A percentile compares a stretch with the other conserved stretches of the same genome.
phyloP scores from a whole-genome alignment of 176 grass and related monocot species.

The bread wheat (Triticum aestivum) region DNA sequence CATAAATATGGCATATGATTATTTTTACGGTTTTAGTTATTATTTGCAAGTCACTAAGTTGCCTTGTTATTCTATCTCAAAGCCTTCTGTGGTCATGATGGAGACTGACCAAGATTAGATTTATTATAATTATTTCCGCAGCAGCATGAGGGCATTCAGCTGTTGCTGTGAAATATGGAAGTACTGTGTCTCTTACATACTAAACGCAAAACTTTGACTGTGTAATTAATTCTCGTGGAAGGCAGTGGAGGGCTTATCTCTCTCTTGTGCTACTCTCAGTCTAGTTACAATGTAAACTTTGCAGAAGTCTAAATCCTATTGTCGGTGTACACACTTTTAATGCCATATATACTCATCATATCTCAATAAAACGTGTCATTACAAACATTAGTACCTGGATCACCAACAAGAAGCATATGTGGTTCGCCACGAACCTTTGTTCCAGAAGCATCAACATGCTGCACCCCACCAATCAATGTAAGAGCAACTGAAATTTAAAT shows the following conservation, averaged over 20 bases:
- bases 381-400: conserved; percentile 72
- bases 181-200: not conserved
- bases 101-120: not conserved
- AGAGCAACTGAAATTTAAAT: conserved; percentile 76
- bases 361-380: not conserved
- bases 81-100: not conserved
- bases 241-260: not conserved
- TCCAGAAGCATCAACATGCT: conserved; percentile 83
- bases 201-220: not conserved
- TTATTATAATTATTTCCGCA: not conserved
- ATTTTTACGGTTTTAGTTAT: not conserved
- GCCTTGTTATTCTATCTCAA: not conserved
- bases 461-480: conserved; percentile 92
- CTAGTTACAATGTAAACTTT: not conserved
- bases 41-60: not conserved
- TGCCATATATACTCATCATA: not conserved
- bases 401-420: conserved; percentile 99
- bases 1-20: not conserved
- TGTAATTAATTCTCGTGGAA: not conserved
- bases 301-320: not conserved
- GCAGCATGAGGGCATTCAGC: not conserved
- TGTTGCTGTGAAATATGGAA: not conserved
- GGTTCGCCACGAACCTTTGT: conserved; percentile 93
- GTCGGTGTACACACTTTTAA: not conserved
- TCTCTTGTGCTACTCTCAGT: not conserved